Evolutionary conservation across 805 yeast genomes (phyloP).

Genomic region (Starmerella apis): DNA sequence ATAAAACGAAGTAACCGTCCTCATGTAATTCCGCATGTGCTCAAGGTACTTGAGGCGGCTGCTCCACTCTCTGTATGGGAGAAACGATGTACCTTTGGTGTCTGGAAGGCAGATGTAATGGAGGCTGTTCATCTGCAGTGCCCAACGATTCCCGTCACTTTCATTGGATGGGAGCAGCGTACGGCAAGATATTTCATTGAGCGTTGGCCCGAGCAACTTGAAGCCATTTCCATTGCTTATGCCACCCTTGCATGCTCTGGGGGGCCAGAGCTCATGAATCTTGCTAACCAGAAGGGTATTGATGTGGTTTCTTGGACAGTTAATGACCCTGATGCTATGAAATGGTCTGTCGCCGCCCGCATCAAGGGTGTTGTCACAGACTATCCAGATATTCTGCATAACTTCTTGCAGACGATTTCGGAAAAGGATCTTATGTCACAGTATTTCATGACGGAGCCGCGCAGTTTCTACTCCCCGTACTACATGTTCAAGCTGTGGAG

Average conservation of each 20-base stretch:
- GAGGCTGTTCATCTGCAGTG: constrained; percentile 35
- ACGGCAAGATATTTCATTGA: constrained; percentile 31
- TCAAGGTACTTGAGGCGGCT: constrained; percentile 32
- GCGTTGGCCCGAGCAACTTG: constrained; percentile 39
- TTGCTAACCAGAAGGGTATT: constrained; percentile 30
- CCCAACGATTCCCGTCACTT: constrained; percentile 31
- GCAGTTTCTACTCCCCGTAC: constrained; percentile 22
- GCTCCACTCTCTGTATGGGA: constrained; percentile 40
- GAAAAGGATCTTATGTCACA: constrained; percentile 26
- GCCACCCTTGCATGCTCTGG: constrained; percentile 38
- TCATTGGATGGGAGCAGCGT: constrained; percentile 34
- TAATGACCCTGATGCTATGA: constrained; percentile 34
- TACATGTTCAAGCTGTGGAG: constrained; percentile 20
- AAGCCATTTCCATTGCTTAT: constrained; percentile 44
- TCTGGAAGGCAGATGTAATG: constrained; percentile 44
- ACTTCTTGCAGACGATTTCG: constrained; percentile 21
- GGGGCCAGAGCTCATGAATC: constrained; percentile 32
- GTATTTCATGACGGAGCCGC: constrained; percentile 26
- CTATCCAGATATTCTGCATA: constrained; percentile 28
- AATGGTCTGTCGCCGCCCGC: constrained; percentile 32
- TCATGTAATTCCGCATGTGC: constrained; percentile 35
- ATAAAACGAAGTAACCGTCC: constrained; percentile 42
- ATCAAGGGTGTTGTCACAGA: constrained; percentile 39
- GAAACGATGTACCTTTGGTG: constrained; percentile 39
- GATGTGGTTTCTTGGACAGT: constrained; percentile 46